phyloP scores from a whole-genome alignment of 2,329 filamentous ascomycete genomes.

The Pyricularia grisea region DNA sequence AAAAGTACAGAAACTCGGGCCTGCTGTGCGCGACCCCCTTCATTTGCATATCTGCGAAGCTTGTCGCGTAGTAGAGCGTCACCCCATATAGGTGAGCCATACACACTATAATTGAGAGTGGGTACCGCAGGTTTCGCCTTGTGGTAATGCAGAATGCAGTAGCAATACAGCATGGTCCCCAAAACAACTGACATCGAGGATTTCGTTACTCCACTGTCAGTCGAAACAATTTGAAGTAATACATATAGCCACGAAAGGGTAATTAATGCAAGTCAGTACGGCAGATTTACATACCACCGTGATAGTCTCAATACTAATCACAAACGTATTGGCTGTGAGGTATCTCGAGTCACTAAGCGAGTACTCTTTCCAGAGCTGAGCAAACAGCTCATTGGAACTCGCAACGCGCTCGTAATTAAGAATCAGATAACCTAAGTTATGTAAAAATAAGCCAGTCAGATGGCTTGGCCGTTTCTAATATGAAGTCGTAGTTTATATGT shows the following conservation, averaged over 20 bases:
- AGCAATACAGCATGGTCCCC: constrained; percentile 49
- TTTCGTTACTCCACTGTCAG: background rate
- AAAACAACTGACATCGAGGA: constrained; percentile 29
- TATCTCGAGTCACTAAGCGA: constrained; percentile 80
- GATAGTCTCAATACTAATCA: constrained; percentile 78
- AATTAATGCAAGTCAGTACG: background rate
- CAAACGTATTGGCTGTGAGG: constrained; percentile 70
- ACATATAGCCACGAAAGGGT: too few species aligned
- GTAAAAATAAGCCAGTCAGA: background rate
- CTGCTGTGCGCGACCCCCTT: constrained; percentile 41
- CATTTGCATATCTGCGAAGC: constrained; percentile 35
- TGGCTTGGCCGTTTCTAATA: background rate
- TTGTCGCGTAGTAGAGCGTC: constrained; percentile 53
- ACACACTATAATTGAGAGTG: constrained; percentile 40
- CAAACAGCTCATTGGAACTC: constrained; percentile 61
- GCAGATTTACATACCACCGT: constrained; percentile 52
- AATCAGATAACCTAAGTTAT: constrained; percentile 60
- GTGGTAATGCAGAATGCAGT: constrained; percentile 35
- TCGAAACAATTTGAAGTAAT: background rate
- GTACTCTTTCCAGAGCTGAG: constrained; percentile 92
- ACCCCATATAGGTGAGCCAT: constrained; percentile 51
- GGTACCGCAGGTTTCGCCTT: constrained; percentile 34
- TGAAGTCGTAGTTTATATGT: background rate
- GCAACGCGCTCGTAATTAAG: constrained; percentile 58
- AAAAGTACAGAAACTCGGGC: constrained; percentile 52